Evolutionary conservation across 768 basidiomycete species (phyloP), one percentile per base, ranked within the genome.

Genomic region (Collybiopsis luxurians): DNA sequence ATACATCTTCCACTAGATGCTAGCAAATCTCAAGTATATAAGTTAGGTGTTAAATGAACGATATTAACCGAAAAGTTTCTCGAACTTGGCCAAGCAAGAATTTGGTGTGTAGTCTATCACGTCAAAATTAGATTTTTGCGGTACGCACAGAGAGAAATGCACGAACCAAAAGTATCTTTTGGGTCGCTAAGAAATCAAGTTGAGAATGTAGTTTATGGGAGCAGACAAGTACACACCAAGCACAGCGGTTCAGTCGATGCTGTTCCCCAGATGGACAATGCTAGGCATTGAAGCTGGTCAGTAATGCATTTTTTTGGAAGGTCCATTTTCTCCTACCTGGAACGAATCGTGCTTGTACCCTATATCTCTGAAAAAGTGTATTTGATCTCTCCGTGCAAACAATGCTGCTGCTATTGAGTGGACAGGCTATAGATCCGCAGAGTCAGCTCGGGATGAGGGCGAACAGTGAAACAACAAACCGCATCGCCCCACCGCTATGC

Each of bases 311-410:
- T 5, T 34, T 34, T 5, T 13, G 13, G 13, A 34, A 6, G 31
- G 13, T 34, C 31, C 5, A 34, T 13, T 5, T 5, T 34, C 13
- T 6, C 31, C 13, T 5, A 34, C 31, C 31, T 89, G 85, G 75
- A 90, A 92, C 4, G 82, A 84, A 55, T 88, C 81, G 59, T 95
- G 92, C 60, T 80, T 74, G 69, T 94, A 95, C 0, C 92, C 94
- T 38, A 95, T 91, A 63, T 95, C 90, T 46, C 71, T 50, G 73
- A 94, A 94, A 67, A 89, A 95, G 66, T 93, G 89, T 23, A 93
- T 73, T 64, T 90, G 87, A 28, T 88, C 83, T 67, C 81, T 87
- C 24, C 79, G 73, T 2, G 88, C 84, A 66, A 94, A 89, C 13
- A 92, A 72, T 0, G 90, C 83, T 6, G 83, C 91, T 4, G 86